Conservation (phyloP, 805 yeast species). For the Metschnikowia orientalis region DNA sequence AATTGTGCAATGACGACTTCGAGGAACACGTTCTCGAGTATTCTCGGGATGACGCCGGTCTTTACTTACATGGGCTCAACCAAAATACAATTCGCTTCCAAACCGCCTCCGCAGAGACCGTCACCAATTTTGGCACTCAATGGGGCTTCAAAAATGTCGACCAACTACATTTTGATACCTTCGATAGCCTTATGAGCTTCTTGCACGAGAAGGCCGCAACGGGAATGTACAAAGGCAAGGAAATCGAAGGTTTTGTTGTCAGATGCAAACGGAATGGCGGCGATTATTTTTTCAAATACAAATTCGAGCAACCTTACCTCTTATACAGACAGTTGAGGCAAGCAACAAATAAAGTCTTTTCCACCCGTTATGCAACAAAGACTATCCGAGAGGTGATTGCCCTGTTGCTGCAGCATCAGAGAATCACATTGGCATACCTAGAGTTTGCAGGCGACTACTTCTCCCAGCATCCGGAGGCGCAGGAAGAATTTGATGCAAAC, state of each 20-base stretch:
- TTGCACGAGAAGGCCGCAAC: conserved; percentile 54
- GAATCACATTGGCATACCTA: conserved; percentile 62
- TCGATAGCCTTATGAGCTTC: conserved; percentile 44
- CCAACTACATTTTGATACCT: conserved; percentile 35
- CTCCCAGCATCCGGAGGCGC: conserved; percentile 42
- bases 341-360: conserved; percentile 59
- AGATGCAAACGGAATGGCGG: conserved; percentile 45
- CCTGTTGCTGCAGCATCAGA: conserved; percentile 41
- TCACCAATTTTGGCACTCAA: conserved; percentile 51
- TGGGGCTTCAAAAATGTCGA: conserved; percentile 73
- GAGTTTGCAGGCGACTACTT: conserved; percentile 60
- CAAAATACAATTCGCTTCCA: conserved; percentile 56
- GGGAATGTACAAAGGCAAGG: conserved; percentile 68
- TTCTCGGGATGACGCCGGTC: conserved; percentile 60
- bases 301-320: conserved; percentile 92
- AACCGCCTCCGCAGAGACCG: conserved; percentile 61
- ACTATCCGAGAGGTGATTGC: conserved; percentile 30
- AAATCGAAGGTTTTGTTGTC: conserved; percentile 91
- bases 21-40: conserved; percentile 92
- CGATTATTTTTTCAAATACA: conserved; percentile 83
- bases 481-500: conserved; percentile 46
- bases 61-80: conserved; percentile 88
- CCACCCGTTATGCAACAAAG: conserved; percentile 21
- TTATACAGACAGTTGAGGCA: conserved; percentile 91
- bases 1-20: conserved; percentile 84